Evolutionary conservation across 495 filamentous ascomycete species (phyloP).

Genomic region (Rhypophila decipiens): DNA sequence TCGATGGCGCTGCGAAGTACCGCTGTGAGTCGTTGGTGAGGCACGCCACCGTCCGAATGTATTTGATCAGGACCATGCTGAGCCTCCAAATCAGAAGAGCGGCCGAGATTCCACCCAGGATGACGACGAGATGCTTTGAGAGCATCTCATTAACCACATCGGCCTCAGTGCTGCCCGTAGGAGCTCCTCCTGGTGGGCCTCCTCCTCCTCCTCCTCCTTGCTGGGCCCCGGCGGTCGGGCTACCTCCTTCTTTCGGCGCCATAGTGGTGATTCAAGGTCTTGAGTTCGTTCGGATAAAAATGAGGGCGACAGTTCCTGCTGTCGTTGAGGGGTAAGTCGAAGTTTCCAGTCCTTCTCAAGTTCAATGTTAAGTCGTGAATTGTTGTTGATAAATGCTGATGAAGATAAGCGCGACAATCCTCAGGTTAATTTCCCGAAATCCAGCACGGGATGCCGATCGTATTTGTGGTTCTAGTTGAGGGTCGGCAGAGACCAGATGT

Average conservation of each 20-base stretch:
- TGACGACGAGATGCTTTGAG: slow-evolving; percentile 41
- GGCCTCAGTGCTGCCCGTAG: slow-evolving; percentile 13
- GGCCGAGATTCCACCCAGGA: slow-evolving; percentile 37
- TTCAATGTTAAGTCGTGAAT: not conserved
- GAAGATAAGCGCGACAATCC: not conserved
- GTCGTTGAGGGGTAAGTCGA: not conserved
- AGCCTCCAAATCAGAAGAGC: slow-evolving; percentile 42
- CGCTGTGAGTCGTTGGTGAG: slow-evolving; percentile 58
- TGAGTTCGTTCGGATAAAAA: no score
- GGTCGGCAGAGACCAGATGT: no score
- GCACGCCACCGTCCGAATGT: slow-evolving; percentile 67
- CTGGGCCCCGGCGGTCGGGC: slow-evolving; percentile 2
- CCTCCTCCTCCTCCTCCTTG: not conserved
- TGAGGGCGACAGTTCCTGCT: not conserved
- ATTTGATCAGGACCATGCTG: slow-evolving; percentile 51
- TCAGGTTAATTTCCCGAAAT: not conserved
- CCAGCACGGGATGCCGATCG: slow-evolving; percentile 7
- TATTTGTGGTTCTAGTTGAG: no score
- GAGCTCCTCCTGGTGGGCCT: not conserved
- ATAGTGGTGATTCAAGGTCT: no score
- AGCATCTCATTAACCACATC: slow-evolving; percentile 37
- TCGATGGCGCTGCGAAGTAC: slow-evolving; percentile 45
- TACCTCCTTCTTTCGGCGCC: not conserved
- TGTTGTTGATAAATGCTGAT: not conserved
- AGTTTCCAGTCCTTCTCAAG: not conserved